Evolutionary conservation across 257 asterid genomes (phyloP), one percentile per base, ranked within the genome.

Genomic region (Coffea eugenioides): DNA sequence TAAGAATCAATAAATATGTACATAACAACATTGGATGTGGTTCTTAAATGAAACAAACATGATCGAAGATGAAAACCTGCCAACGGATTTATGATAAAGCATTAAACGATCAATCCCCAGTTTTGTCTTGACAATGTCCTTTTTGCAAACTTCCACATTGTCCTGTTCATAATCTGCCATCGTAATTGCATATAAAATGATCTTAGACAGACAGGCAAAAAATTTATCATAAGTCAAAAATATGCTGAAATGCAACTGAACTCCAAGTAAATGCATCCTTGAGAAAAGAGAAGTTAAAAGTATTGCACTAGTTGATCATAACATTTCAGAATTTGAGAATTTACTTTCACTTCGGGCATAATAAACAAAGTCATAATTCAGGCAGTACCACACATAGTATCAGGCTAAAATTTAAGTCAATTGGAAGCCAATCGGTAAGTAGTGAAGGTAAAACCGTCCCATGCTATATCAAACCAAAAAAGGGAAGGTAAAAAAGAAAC

Each of bases 51-150:
- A 36, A 81, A 61, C 46, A 8, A 59, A 13, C 45, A 52, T 74
- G 84, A 79, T 36, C 61, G 46, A 65, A 79, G 71, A 79, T 1
- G 83, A 88, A 65, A 61, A 93, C 97, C 98, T 92, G 91, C 96
- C 98, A 89, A 92, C 80, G 67, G 98, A 95, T 46, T 92, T 88
- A 91, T 91, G 93, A 83, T 96, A 91, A 79, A 92, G 94, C 73
- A 91, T 86, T 79, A 94, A 82, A 71, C 84, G 88, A 62, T 82
- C 77, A 74, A 96, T 88, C 86, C 97, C 97, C 20, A 83, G 85
- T 85, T 84, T 90, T 76, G 99, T 94, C 82, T 79, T 82, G 65
- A 96, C 86, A 77, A 88, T 87, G 82, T 90, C 89, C 83, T 86
- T 39, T 39, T 39, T 87, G 77, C 92, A 84, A 9, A 16, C 83